These are phyloP conservation scores for Penicillium sp. DNA, from an alignment of 2,329 filamentous ascomycete genomes.

Conservation along the genomic window DNA sequence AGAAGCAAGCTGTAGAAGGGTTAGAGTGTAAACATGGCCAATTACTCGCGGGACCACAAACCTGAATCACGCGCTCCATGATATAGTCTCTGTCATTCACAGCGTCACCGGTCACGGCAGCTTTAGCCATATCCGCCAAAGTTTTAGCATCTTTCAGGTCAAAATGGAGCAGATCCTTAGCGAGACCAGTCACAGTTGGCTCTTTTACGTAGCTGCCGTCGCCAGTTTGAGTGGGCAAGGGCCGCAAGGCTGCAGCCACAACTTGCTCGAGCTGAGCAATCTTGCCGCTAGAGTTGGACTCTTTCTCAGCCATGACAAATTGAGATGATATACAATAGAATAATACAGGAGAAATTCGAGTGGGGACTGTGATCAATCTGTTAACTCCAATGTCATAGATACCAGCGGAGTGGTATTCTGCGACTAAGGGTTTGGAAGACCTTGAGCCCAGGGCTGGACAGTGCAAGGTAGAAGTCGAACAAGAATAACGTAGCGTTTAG, in stretches of 20 bases:
- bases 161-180: slow-evolving; percentile 48
- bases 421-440: not conserved
- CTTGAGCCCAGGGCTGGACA: not conserved
- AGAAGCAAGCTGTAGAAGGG: slow-evolving; percentile 32
- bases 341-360: not conserved
- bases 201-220: slow-evolving; percentile 41
- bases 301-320: slow-evolving; percentile 22
- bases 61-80: slow-evolving; percentile 57
- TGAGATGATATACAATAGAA: not conserved
- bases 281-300: slow-evolving; percentile 28
- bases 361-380: not conserved
- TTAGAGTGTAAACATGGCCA: slow-evolving; percentile 1
- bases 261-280: slow-evolving; percentile 40
- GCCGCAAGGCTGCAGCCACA: slow-evolving; percentile 42
- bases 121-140: slow-evolving; percentile 41
- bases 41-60: slow-evolving; percentile 11
- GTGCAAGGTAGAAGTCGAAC: not conserved
- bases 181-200: slow-evolving; percentile 34
- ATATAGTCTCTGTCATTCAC: slow-evolving; percentile 61
- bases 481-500: not conserved
- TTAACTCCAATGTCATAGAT: not conserved
- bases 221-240: slow-evolving; percentile 42
- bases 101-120: slow-evolving; percentile 48
- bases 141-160: slow-evolving; percentile 47
- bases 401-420: not conserved